Evolutionary conservation across 192 early-diverging fungal species (phyloP).

Genomic region (Coemansia guatemalensis): DNA sequence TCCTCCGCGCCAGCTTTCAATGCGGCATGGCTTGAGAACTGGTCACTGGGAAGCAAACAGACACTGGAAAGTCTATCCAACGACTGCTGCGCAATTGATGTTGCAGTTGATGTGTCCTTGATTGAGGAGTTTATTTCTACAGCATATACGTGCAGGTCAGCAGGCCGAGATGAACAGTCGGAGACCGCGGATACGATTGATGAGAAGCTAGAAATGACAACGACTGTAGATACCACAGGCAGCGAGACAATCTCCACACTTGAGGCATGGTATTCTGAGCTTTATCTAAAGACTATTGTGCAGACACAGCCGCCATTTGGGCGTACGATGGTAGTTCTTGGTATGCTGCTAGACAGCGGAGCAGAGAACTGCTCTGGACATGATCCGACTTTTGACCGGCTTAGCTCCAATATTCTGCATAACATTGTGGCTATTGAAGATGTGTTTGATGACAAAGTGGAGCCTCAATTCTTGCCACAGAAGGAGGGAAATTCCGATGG

Average conservation of each 20-base stretch:
- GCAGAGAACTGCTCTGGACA: background rate
- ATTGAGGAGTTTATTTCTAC: slow-evolving; percentile 2
- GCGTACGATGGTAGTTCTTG: slow-evolving; percentile 1
- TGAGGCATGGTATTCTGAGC: slow-evolving; percentile 28
- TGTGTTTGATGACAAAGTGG: slow-evolving; percentile 9
- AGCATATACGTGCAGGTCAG: background rate
- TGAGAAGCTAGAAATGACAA: background rate
- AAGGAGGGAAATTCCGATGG: background rate
- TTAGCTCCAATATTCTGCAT: slow-evolving; percentile 6
- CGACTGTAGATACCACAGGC: background rate
- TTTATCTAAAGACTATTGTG: slow-evolving; percentile 22
- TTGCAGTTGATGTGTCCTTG: slow-evolving; percentile 16
- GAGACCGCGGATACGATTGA: background rate
- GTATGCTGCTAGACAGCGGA: background rate
- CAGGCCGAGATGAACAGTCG: background rate
- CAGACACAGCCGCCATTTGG: slow-evolving; percentile 6
- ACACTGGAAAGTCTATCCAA: slow-evolving; percentile 7
- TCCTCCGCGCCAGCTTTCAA: slow-evolving; percentile 3
- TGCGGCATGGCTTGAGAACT: slow-evolving; percentile 36
- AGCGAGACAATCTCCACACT: slow-evolving; percentile 2
- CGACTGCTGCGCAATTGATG: slow-evolving; percentile 19
- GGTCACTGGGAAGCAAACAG: slow-evolving; percentile 10
- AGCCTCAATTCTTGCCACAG: background rate
- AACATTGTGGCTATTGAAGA: slow-evolving; percentile 25
- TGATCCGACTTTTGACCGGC: background rate